These are phyloP conservation scores for Candida tunisiensis DNA, from an alignment of 1,139 yeast species.

Conservation along the genomic window DNA sequence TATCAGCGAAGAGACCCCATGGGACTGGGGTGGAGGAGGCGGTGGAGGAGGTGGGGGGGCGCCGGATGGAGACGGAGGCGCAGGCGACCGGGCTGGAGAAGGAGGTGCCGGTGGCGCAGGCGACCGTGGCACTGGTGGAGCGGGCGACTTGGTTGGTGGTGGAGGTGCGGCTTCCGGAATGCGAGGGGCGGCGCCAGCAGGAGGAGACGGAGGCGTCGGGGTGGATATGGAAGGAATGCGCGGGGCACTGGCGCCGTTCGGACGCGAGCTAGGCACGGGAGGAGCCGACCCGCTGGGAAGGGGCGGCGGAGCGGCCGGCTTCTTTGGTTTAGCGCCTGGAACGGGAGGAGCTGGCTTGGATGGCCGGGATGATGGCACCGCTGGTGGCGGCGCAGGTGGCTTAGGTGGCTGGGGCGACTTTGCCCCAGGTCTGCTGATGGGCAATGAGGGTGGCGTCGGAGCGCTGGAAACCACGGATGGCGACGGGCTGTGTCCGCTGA, in stretches of 20 bases:
- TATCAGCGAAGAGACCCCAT: no score
- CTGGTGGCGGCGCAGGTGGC: constrained; percentile 8
- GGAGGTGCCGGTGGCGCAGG: constrained; percentile 16
- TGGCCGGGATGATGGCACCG: constrained; percentile 17
- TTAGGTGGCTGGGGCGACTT: constrained; percentile 4
- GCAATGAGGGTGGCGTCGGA: no score
- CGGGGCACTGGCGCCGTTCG: constrained; percentile 3
- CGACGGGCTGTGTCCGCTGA: no score
- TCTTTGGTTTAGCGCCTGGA: constrained; percentile 4
- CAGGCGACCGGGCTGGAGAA: constrained; percentile 11
- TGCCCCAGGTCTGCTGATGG: no score
- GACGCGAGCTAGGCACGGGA: constrained; percentile 5
- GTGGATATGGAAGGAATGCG: constrained; percentile 2
- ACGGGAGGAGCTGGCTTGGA: constrained; percentile 7
- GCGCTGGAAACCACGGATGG: no score
- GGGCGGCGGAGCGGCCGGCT: constrained; percentile 7
- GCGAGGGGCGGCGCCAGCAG: constrained; percentile 10
- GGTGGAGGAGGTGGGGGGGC: constrained; percentile 15
- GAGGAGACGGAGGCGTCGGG: constrained; percentile 5
- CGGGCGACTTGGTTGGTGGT: constrained; percentile 13
- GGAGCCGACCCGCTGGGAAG: constrained; percentile 8
- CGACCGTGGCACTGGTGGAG: constrained; percentile 15
- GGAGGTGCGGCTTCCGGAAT: constrained; percentile 15
- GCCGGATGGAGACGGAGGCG: constrained; percentile 10
- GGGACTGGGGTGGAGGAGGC: constrained; percentile 12